Evolutionary conservation across 179 eudicot genomes (phyloP).

Genomic region (Carnegiea gigantea): DNA sequence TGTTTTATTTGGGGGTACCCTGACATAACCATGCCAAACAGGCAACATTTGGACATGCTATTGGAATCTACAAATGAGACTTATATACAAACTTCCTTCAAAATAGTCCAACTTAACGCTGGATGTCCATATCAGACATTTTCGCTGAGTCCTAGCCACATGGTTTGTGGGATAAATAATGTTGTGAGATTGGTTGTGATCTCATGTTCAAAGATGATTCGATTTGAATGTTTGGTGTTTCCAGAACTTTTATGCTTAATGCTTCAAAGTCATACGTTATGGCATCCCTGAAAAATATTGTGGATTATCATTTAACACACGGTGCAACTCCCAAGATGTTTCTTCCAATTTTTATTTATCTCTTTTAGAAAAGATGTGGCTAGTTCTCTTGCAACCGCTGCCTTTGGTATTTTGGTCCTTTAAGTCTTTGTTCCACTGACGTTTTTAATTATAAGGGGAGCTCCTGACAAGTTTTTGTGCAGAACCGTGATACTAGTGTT

Average conservation of each 20-base stretch:
- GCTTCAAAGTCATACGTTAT: background rate
- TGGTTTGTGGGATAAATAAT: background rate
- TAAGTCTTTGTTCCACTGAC: background rate
- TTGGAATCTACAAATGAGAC: too few relatives aligned
- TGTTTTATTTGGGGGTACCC: too few relatives aligned
- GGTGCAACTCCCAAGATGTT: background rate
- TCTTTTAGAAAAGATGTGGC: background rate
- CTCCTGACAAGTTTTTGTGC: conserved; percentile 19
- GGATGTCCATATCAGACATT: background rate
- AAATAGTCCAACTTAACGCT: too few relatives aligned
- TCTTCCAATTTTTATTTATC: background rate
- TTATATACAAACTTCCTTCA: too few relatives aligned
- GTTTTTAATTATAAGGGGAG: background rate
- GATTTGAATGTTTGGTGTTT: background rate
- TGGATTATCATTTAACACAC: background rate
- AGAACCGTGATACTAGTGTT: conserved; percentile 97
- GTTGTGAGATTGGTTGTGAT: background rate
- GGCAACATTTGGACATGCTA: background rate
- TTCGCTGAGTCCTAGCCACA: background rate
- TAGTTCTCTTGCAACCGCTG: conserved; percentile 1
- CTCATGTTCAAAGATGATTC: background rate
- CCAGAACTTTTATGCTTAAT: background rate
- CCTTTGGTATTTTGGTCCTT: background rate
- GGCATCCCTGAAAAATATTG: background rate
- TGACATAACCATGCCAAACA: background rate